Base-by-base conservation (phyloP, 2,329 filamentous ascomycete genomes). In the Chrysoporthe deuterocubensis region DNA sequence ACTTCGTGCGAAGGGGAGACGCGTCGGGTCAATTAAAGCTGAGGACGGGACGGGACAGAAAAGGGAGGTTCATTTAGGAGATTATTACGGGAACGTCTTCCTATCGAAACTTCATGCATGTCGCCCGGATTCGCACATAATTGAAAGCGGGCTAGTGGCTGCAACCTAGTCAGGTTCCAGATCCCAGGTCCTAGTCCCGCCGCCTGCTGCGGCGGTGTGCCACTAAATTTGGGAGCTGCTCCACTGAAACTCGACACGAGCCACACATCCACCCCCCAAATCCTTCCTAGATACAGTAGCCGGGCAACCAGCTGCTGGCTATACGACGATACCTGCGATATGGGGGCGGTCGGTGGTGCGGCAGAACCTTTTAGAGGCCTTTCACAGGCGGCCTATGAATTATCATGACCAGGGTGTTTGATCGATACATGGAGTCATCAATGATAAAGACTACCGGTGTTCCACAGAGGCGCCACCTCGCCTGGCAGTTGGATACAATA, bases 11-110 rank as follows among this genome's bases (percentile, higher is more conserved):
- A 44, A 26, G 6, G 40, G 48, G 52, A 64, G 37, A 64, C 62
- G 40, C 37, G 62, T 46, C 52, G 34, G 32, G 21, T 18, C 16
- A 52, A 52, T 6, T 3, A 50, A 13, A 21, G 21, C 50, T 32
- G 26, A 64, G 26, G 50, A 43, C 40, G 40, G 43, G 43, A 32
- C 26, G 26, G 26, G 26, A 32, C 2, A 61, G n/a, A 64, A 42
- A 34, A 32, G 26, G 46, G 37, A 64, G 13, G 40, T 26, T 32
- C 44, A 26, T 18, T 14, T 44, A n/a, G 42, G 44, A 44, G 21
- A 44, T 56, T 42, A 32, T 57, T 64, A 44, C 50, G 62, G 62
- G 52, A 56, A 14, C 50, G 50, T 46, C 42, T 56, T 57, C 62
- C 62, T 54, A 44, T 54, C 62, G 46, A 37, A 64, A 57, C 52